These are phyloP conservation scores for Fusarium paranaense DNA, from an alignment of 2,329 filamentous ascomycete genomes.

Conservation along the genomic window DNA sequence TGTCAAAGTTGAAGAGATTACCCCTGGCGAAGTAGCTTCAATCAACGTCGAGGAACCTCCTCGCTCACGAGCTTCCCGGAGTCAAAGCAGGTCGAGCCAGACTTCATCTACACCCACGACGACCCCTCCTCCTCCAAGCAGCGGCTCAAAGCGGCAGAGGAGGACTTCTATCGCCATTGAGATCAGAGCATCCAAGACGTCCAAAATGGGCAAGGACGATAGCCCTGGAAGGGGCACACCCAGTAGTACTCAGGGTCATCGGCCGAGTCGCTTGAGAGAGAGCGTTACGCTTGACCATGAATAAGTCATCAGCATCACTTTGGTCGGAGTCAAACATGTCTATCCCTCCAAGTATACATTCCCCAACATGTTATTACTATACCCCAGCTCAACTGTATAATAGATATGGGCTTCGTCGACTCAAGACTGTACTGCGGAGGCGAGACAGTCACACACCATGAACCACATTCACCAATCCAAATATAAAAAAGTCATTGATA, in stretches of 20 bases:
- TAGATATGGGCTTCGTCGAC: background rate
- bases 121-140: constrained; percentile 2
- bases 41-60: background rate
- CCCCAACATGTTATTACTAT: background rate
- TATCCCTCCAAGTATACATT: background rate
- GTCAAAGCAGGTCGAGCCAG: constrained; percentile 6
- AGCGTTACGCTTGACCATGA: constrained; percentile 7
- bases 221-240: constrained; percentile 5
- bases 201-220: background rate
- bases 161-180: constrained; percentile 16
- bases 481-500: constrained; percentile 21
- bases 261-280: constrained; percentile 27
- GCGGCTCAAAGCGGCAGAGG: constrained; percentile 9
- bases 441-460: background rate
- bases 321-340: background rate
- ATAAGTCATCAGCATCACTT: background rate
- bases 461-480: background rate
- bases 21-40: constrained; percentile 8
- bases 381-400: background rate
- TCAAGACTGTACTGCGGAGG: background rate
- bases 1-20: constrained; percentile 8
- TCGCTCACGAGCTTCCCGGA: constrained; percentile 7
- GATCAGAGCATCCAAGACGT: constrained; percentile 20
- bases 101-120: background rate
- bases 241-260: background rate